phyloP scores from a whole-genome alignment of 345 rosid genomes.

The Melaleuca quinquenervia region DNA sequence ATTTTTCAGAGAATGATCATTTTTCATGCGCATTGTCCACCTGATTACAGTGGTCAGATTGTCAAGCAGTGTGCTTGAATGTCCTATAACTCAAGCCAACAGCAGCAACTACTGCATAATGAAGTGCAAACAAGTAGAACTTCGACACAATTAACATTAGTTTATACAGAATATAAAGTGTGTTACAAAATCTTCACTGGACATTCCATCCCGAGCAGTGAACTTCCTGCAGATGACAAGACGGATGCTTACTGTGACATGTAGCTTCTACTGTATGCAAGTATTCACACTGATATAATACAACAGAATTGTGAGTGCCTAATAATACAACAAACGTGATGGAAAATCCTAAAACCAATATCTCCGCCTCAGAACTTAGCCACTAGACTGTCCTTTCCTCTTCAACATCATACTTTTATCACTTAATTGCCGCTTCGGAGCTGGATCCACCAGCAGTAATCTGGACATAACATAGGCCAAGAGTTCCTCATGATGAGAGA shows the following conservation, averaged over 20 bases:
- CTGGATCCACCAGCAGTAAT: constrained; percentile 45
- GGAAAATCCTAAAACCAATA: not conserved
- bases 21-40: no score
- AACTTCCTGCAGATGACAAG: not conserved
- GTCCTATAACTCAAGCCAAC: no score
- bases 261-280: not conserved
- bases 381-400: constrained; percentile 5
- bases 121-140: not conserved
- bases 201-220: not conserved
- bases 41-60: no score
- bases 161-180: not conserved
- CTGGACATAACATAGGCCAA: constrained; percentile 74
- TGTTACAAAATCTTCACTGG: not conserved
- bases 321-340: not conserved
- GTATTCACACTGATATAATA: not conserved
- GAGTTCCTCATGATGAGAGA: constrained; percentile 84
- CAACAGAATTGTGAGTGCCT: not conserved
- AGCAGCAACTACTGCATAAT: not conserved
- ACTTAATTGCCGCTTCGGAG: constrained; percentile 11
- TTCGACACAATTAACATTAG: not conserved
- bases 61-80: no score
- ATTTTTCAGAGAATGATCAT: no score
- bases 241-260: not conserved
- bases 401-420: constrained; percentile 31
- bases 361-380: not conserved